Percentiles rank a stretch among this genome's conserved stretches.
Conservation (phyloP, 2,329 filamentous ascomycete species). For the Stagonosporopsis chrysanthemi region DNA sequence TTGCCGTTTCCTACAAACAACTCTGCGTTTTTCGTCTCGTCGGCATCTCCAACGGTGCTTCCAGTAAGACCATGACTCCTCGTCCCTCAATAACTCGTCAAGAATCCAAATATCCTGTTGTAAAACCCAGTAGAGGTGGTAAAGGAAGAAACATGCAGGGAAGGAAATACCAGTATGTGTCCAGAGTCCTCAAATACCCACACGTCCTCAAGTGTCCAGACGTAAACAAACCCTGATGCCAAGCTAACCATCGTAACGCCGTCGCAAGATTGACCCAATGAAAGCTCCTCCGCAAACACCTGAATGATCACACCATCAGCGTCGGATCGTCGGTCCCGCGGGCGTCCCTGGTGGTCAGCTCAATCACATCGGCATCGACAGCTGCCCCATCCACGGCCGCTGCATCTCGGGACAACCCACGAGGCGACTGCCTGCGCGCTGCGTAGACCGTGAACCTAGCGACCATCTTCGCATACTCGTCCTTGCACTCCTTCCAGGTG, state of each 20-base stretch:
- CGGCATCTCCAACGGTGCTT: neutral
- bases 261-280: neutral
- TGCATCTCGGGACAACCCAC: too few relatives aligned
- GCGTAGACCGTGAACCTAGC: conserved; percentile 7
- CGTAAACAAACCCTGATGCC: neutral
- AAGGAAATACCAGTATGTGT: neutral
- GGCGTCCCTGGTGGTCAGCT: neutral
- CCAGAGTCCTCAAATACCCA: neutral
- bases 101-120: too few relatives aligned
- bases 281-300: neutral
- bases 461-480: conserved; percentile 23
- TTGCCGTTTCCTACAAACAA: neutral
- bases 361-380: neutral
- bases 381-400: too few relatives aligned
- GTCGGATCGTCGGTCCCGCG: neutral
- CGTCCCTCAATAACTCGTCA: neutral
- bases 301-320: neutral
- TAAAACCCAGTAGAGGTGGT: neutral
- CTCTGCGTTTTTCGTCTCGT: neutral
- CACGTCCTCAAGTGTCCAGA: neutral
- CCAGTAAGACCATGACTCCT: neutral
- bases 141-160: neutral
- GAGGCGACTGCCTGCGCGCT: too few relatives aligned
- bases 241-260: neutral
- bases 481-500: conserved; percentile 38